Percentiles rank a stretch among this genome's conserved stretches.
Evolutionary conservation across 768 basidiomycete genomes (phyloP).

Genomic region (Tephrocybe sp.): DNA sequence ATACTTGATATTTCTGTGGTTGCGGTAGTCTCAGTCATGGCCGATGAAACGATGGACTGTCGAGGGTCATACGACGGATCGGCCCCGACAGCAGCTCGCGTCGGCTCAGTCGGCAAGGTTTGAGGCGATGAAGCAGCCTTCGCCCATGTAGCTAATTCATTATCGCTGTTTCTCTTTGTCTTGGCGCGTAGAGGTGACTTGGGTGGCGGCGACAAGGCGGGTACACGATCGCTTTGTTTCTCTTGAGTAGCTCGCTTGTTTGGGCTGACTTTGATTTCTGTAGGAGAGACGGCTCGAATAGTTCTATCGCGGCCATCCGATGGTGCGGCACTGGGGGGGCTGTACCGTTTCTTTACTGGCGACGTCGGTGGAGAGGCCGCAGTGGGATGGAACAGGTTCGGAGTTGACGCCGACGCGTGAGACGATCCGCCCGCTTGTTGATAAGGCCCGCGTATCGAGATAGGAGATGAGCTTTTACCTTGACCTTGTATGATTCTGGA

Average conservation of each 20-base stretch:
- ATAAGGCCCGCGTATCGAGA: slow-evolving; percentile 29
- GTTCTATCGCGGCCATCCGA: slow-evolving; percentile 56
- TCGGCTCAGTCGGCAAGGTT: slow-evolving; percentile 33
- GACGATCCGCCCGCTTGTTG: slow-evolving; percentile 34
- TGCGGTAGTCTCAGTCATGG: slow-evolving; percentile 52
- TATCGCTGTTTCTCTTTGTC: slow-evolving; percentile 25
- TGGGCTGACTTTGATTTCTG: slow-evolving; percentile 18
- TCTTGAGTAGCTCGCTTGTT: slow-evolving; percentile 22
- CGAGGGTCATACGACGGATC: slow-evolving; percentile 38
- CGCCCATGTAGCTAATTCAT: slow-evolving; percentile 31
- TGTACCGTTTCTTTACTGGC: slow-evolving; percentile 45
- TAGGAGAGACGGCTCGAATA: slow-evolving; percentile 13
- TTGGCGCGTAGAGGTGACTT: slow-evolving; percentile 54
- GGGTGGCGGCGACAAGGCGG: slow-evolving; percentile 32
- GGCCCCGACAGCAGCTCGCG: slow-evolving; percentile 34
- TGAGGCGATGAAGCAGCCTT: slow-evolving; percentile 24
- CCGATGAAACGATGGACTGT: slow-evolving; percentile 63
- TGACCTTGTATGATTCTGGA: slow-evolving; percentile 46
- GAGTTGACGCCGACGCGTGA: slow-evolving; percentile 57
- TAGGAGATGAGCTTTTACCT: slow-evolving; percentile 24
- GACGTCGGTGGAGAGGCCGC: slow-evolving; percentile 36
- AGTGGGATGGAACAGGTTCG: slow-evolving; percentile 46
- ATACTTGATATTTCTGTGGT: slow-evolving; percentile 59
- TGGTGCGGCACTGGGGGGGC: slow-evolving; percentile 49
- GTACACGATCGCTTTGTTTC: slow-evolving; percentile 36